Evolutionary conservation across 345 rosid species (phyloP), one percentile per base, ranked within the genome.

Genomic region (Angophora floribunda): DNA sequence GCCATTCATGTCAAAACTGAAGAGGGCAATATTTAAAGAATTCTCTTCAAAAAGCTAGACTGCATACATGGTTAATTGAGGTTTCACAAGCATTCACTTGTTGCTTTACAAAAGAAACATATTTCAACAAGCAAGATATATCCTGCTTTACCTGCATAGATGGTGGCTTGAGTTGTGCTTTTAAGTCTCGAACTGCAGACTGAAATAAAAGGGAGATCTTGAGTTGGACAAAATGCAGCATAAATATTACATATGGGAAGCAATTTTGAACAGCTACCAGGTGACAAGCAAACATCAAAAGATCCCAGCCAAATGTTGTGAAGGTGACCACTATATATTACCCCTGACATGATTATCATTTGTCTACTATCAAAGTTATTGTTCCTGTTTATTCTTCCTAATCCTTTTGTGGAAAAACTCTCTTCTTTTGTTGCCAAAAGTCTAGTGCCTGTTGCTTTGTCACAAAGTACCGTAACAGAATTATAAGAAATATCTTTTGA

Each of bases 151-250:
- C 99, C 99, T 97, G 99, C 96, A 98, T 97, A 87, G 98, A 96
- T 52, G 99, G 97, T 15, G 99, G 99, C 95, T 96, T 98, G 88
- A 98, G 97, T 90, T 97, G 99, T 28, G 94, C 95, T 93, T 95
- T 98, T 94, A 96, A 92, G 90, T 98, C 99, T 51, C 99, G 95
- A 65, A 98, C 97, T 51, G 98, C 99, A 88, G 98, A 95, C 99
- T 98, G 92, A 45, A 90, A 91, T 90, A 85, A 90, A 87, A 79
- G 87, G 85, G 53, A 28, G 67, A 63, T 53, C 24, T 85, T 21
- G 59, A 85, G 86, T 85, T 85, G 30, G 8, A 85, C 13, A 75
- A 47, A 85, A 85, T 85, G 61, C 53, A n/a, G 44, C 4, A 85
- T 85, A 8, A 85, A 13, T 49, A 85, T 47, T 47, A 30, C 53